These are phyloP conservation scores for Saturnispora diversa DNA, from an alignment of 805 yeast species.

Conservation along the genomic window DNA sequence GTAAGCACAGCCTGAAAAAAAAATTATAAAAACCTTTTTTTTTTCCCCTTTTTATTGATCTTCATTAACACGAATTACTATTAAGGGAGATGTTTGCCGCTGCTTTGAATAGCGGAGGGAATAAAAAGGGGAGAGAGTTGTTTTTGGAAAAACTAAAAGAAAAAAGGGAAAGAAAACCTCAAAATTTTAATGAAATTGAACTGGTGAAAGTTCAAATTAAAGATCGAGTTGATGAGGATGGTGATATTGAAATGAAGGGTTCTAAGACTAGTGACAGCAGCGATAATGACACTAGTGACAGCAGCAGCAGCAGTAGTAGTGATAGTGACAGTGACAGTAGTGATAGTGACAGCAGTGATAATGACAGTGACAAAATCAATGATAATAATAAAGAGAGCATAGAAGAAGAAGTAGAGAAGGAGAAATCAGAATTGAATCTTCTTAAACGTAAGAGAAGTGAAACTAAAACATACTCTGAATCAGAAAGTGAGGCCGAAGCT, in stretches of 20 bases:
- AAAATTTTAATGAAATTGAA: slow-evolving; percentile 7
- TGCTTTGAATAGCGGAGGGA: background rate
- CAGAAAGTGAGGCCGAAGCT: slow-evolving; percentile 16
- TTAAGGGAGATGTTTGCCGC: slow-evolving; percentile 7
- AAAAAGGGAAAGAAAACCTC: background rate
- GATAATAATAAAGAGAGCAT: slow-evolving; percentile 6
- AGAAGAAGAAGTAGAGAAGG: slow-evolving; percentile 18
- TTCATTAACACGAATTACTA: too few species aligned
- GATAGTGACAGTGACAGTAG: slow-evolving; percentile 14
- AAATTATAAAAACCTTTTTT: background rate
- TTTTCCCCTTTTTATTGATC: background rate
- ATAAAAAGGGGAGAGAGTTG: background rate
- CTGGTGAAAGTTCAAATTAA: slow-evolving; percentile 6
- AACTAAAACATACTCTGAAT: too few species aligned
- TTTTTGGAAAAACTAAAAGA: slow-evolving; percentile 4
- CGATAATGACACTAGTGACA: too few species aligned
- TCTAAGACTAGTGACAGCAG: slow-evolving; percentile 4
- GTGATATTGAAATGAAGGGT: slow-evolving; percentile 8
- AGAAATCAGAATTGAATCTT: slow-evolving; percentile 11
- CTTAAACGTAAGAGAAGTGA: slow-evolving; percentile 10
- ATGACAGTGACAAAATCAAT: slow-evolving; percentile 16
- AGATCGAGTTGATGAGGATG: background rate
- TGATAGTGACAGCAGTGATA: slow-evolving; percentile 17
- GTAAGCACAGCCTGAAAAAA: slow-evolving; percentile 5
- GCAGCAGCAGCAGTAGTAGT: too few species aligned